Percentiles rank a stretch among this genome's conserved stretches.
phyloP scores from a whole-genome alignment of 352 stramenopile species.

The Globisporangium solare region DNA sequence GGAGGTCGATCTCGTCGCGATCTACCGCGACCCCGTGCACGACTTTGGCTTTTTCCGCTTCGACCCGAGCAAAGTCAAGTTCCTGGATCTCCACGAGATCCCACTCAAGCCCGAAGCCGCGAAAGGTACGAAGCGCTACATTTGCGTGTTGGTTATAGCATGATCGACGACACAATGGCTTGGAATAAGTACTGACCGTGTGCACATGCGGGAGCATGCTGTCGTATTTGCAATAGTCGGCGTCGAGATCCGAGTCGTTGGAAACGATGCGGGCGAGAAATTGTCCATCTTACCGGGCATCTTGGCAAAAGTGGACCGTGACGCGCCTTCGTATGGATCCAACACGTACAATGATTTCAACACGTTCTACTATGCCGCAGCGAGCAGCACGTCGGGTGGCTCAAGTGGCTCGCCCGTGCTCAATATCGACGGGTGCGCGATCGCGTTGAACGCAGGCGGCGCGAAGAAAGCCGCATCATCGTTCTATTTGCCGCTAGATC shows the following conservation, averaged over 20 bases:
- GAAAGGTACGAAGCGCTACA: constrained; percentile 36
- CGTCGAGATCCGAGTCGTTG: constrained; percentile 89
- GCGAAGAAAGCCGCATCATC: constrained; percentile 85
- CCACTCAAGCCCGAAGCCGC: constrained; percentile 78
- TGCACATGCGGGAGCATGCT: too few species aligned
- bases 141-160: too few species aligned
- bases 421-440: constrained; percentile 83
- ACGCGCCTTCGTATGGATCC: constrained; percentile 85
- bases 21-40: constrained; percentile 91
- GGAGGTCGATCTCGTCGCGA: constrained; percentile 85
- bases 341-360: constrained; percentile 91
- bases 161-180: too few species aligned
- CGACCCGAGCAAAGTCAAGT: constrained; percentile 86
- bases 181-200: neutral
- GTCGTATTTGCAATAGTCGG: constrained; percentile 46
- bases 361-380: constrained; percentile 90
- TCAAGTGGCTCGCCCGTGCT: constrained; percentile 88
- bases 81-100: constrained; percentile 83
- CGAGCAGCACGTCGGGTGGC: constrained; percentile 83
- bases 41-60: constrained; percentile 92
- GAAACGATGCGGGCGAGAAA: constrained; percentile 91
- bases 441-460: constrained; percentile 89
- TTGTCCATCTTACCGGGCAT: constrained; percentile 88
- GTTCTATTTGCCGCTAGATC: constrained; percentile 89
- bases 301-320: constrained; percentile 87